phyloP scores from a whole-genome alignment of 2,329 filamentous ascomycete genomes.

The Furcasterigmium sp. region DNA sequence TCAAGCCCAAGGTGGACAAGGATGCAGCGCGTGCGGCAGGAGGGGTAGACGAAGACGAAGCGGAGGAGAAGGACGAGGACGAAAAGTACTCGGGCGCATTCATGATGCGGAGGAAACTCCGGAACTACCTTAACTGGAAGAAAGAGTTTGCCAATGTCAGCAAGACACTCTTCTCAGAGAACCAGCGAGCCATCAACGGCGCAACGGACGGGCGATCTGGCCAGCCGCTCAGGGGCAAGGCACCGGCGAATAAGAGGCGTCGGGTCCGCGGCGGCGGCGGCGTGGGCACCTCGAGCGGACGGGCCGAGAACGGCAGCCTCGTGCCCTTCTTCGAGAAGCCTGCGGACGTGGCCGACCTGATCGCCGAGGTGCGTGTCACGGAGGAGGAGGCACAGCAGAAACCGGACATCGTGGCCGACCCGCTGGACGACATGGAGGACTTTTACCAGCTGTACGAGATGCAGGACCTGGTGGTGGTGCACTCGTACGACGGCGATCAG shows the following conservation, averaged over 20 bases:
- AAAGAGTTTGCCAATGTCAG: constrained; percentile 82
- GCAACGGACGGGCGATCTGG: constrained; percentile 52
- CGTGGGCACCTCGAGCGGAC: constrained; percentile 49
- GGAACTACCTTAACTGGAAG: constrained; percentile 89
- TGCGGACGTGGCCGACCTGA: constrained; percentile 72
- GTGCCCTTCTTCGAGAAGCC: constrained; percentile 78
- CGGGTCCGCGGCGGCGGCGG: constrained; percentile 75
- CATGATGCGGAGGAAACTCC: constrained; percentile 85
- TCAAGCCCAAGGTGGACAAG: constrained; percentile 50
- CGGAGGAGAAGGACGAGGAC: constrained; percentile 44
- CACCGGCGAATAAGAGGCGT: constrained; percentile 79
- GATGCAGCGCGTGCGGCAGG: constrained; percentile 12
- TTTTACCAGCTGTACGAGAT: constrained; percentile 90
- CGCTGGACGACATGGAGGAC: constrained; percentile 85
- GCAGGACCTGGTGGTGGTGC: constrained; percentile 80
- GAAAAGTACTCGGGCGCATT: constrained; percentile 69
- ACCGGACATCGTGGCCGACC: constrained; percentile 67
- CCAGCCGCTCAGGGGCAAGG: constrained; percentile 51
- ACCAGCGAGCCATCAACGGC: constrained; percentile 69
- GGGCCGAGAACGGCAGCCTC: constrained; percentile 69
- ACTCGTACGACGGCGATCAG: constrained; percentile 92
- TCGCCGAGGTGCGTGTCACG: constrained; percentile 78
- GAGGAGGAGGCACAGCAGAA: constrained; percentile 73
- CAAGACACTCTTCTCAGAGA: constrained; percentile 70
- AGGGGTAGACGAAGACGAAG: constrained; percentile 30